Evolutionary conservation across 805 yeast species (phyloP).

Genomic region (Candida orba): DNA sequence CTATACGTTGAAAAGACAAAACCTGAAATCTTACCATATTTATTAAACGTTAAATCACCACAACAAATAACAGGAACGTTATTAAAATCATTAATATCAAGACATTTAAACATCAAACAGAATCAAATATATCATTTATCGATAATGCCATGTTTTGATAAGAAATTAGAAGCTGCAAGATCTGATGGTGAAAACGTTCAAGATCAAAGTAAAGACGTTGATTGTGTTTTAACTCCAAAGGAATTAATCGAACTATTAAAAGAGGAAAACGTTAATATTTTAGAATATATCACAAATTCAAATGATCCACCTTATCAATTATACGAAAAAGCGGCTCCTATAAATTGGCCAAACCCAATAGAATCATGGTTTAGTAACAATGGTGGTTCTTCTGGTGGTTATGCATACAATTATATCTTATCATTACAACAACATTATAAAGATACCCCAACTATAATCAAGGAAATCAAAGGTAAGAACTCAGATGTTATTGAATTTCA

Average conservation of each 20-base stretch:
- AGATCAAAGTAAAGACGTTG: conserved; percentile 51
- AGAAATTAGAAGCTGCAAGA: conserved; percentile 89
- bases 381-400: conserved; percentile 90
- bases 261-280: conserved; percentile 39
- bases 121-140: conserved; percentile 67
- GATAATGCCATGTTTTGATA: conserved; percentile 96
- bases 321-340: conserved; percentile 41
- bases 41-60: conserved; percentile 78
- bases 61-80: conserved; percentile 88
- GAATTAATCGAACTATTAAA: conserved; percentile 71
- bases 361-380: conserved; percentile 65
- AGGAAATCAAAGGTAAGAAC: conserved; percentile 58
- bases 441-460: conserved; percentile 23
- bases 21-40: conserved; percentile 64
- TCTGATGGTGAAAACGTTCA: conserved; percentile 37
- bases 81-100: conserved; percentile 45
- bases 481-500: conserved; percentile 62
- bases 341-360: conserved; percentile 50
- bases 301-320: conserved; percentile 16
- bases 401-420: conserved; percentile 60
- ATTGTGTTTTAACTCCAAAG: conserved; percentile 88
- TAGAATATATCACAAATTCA: conserved; percentile 18
- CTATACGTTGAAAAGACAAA: conserved; percentile 94
- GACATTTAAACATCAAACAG: conserved; percentile 24
- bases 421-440: conserved; percentile 26